A percentile compares a stretch with the other conserved stretches of the same genome.
Conservation (phyloP, 2,329 filamentous ascomycete species). For the Penicillium sp. region DNA sequence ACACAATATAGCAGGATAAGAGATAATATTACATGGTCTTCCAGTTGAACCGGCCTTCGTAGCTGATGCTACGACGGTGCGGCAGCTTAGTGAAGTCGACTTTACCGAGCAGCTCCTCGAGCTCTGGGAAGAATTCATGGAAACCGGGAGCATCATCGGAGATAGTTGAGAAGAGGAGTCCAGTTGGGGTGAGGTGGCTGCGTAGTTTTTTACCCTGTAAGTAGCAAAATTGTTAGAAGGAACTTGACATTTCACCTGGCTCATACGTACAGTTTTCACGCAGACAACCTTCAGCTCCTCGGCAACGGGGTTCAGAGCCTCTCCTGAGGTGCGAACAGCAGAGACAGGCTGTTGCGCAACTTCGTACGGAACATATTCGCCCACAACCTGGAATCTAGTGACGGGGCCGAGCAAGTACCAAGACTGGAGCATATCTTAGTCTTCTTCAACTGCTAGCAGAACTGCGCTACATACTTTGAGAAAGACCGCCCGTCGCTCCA, state of each 20-base stretch:
- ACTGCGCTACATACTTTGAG: constrained; percentile 40
- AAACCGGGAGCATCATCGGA: constrained; percentile 51
- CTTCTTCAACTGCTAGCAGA: background rate
- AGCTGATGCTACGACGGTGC: constrained; percentile 54
- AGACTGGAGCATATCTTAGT: constrained; percentile 36
- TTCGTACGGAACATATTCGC: constrained; percentile 50
- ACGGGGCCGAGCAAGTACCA: constrained; percentile 57
- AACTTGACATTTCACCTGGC: background rate
- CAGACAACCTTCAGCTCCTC: constrained; percentile 45
- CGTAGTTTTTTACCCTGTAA: constrained; percentile 29
- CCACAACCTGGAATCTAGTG: constrained; percentile 48
- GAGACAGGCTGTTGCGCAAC: constrained; percentile 50
- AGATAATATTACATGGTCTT: constrained; percentile 53
- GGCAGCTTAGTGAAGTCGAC: constrained; percentile 58
- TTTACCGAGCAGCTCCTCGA: constrained; percentile 50
- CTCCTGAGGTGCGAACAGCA: constrained; percentile 39
- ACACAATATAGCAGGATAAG: no score
- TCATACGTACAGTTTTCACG: constrained; percentile 31
- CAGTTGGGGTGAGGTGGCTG: constrained; percentile 50
- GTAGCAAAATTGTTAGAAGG: background rate
- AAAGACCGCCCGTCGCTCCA: constrained; percentile 53
- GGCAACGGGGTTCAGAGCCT: constrained; percentile 26
- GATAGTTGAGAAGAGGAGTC: constrained; percentile 55
- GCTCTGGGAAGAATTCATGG: constrained; percentile 54
- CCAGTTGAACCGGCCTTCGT: constrained; percentile 60